phyloP scores from a whole-genome alignment of 2,329 filamentous ascomycete species.

The Penicillium nordicum region DNA sequence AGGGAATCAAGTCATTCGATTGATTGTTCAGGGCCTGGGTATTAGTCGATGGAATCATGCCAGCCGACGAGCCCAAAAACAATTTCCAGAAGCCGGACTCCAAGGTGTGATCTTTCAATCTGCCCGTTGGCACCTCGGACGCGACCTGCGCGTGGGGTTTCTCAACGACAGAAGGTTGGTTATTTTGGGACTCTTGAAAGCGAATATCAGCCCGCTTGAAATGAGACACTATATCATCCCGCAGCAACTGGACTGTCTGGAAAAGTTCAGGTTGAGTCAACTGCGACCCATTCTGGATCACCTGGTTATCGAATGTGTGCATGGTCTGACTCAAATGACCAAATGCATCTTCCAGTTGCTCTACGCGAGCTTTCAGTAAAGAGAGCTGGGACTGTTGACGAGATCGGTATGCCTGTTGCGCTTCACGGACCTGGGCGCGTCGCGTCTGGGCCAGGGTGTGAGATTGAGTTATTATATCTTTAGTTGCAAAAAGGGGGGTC shows the following conservation, averaged over 20 bases:
- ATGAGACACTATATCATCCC: conserved; percentile 7
- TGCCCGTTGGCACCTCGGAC: neutral
- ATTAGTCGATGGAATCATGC: neutral
- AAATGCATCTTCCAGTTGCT: conserved; percentile 10
- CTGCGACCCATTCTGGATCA: neutral
- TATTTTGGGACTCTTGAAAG: neutral
- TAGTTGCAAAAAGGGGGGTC: neutral
- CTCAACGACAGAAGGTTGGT: neutral
- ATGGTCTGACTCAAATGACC: conserved; percentile 3
- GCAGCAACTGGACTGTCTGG: conserved; percentile 2
- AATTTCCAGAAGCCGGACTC: neutral
- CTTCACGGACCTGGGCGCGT: conserved; percentile 13
- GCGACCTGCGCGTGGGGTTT: neutral
- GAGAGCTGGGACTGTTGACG: conserved; percentile 12
- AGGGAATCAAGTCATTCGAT: neutral
- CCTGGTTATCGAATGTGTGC: conserved; percentile 2
- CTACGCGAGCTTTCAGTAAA: conserved; percentile 9
- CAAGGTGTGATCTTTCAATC: neutral
- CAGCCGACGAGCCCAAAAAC: neutral
- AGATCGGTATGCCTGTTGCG: conserved; percentile 15
- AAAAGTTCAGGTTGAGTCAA: conserved; percentile 5
- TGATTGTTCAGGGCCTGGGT: neutral
- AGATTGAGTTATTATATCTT: neutral
- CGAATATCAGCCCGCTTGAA: neutral
- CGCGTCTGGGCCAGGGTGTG: conserved; percentile 1